phyloP scores from a whole-genome alignment of 768 basidiomycete species.

The Galerina sulciceps region DNA sequence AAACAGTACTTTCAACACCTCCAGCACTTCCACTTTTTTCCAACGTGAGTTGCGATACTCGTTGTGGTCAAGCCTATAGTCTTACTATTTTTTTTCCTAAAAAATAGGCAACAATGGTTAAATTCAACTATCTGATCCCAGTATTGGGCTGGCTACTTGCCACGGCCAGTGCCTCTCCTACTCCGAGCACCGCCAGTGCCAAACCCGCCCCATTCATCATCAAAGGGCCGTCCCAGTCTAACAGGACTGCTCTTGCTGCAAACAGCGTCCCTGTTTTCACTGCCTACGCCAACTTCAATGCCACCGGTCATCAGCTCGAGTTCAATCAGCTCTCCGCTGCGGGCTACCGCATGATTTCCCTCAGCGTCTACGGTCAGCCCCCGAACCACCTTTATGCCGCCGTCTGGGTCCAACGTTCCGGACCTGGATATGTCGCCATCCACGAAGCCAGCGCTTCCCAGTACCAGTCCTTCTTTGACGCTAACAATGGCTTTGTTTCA shows the following conservation, averaged over 20 bases:
- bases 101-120: not conserved
- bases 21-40: too few species aligned
- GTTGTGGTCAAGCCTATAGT: too few species aligned
- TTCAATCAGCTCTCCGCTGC: not conserved
- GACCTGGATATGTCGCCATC: not conserved
- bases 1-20: too few species aligned
- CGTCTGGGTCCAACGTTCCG: constrained; percentile 1
- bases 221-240: too few species aligned
- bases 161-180: not conserved
- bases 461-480: constrained; percentile 2
- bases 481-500: constrained; percentile 1
- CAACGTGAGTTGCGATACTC: too few species aligned
- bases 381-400: constrained; percentile 3
- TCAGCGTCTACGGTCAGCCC: constrained; percentile 3
- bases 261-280: not conserved
- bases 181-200: not conserved
- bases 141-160: not conserved
- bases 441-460: constrained; percentile 3
- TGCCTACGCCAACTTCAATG: not conserved
- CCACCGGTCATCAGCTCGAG: not conserved
- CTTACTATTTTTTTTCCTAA: too few species aligned
- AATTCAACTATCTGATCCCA: not conserved
- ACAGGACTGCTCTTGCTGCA: not conserved
- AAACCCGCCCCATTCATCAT: not conserved
- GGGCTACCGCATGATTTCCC: constrained; percentile 6